Percentiles rank a stretch among this genome's conserved stretches.
Conservation (phyloP, 2,329 filamentous ascomycete species). For the Sphaerostilbella broomeana region DNA sequence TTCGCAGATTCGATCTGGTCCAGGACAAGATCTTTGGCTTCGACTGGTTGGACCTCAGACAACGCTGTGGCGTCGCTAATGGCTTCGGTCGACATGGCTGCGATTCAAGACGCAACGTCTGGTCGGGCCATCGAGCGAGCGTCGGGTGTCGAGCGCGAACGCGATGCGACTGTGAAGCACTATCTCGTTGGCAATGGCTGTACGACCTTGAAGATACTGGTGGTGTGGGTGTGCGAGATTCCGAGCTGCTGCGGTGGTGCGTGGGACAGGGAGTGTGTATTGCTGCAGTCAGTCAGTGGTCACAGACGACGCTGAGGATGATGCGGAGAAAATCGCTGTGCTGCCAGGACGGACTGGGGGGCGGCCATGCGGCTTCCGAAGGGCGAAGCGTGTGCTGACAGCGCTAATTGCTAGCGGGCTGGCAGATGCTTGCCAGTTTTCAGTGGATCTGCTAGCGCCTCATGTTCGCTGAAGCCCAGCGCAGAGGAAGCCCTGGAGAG, state of each 20-base stretch:
- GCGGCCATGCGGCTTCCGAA: constrained; percentile 15
- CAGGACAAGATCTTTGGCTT: constrained; percentile 22
- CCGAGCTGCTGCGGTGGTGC: constrained; percentile 12
- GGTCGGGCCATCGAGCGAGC: constrained; percentile 29
- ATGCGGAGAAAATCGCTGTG: constrained; percentile 25
- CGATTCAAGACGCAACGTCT: constrained; percentile 31
- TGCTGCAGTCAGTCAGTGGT: constrained; percentile 6
- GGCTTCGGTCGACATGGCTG: constrained; percentile 51
- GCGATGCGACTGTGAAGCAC: constrained; percentile 11
- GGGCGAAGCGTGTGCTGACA: not conserved
- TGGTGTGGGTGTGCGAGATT: constrained; percentile 12
- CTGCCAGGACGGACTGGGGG: too few species aligned
- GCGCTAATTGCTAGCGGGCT: not conserved
- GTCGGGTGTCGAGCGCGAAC: constrained; percentile 11
- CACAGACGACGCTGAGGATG: constrained; percentile 10
- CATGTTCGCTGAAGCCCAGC: too few species aligned
- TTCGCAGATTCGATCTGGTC: constrained; percentile 32
- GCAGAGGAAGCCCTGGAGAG: too few species aligned
- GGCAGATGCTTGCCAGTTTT: too few species aligned
- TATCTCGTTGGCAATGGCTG: not conserved
- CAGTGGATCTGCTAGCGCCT: too few species aligned
- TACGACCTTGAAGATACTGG: constrained; percentile 11
- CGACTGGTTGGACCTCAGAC: constrained; percentile 12
- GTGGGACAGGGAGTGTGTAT: constrained; percentile 14
- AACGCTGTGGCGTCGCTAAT: constrained; percentile 43